Percentiles rank a stretch among this genome's conserved stretches.
Evolutionary conservation across 768 basidiomycete species (phyloP).

Genomic region (Boletus fagicola): DNA sequence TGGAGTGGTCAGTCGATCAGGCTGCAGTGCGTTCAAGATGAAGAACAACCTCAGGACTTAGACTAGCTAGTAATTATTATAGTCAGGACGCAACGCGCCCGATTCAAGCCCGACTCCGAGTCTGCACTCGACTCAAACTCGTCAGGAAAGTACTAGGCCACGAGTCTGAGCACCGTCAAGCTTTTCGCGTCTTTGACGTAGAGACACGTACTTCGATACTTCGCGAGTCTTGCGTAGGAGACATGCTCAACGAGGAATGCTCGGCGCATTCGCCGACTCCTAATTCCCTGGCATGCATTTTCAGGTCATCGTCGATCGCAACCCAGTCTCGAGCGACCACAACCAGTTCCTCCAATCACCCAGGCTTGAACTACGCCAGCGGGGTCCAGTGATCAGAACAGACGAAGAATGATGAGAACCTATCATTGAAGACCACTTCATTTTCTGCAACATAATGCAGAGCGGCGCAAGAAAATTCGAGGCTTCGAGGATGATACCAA

Average conservation of each 20-base stretch:
- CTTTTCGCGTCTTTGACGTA: not conserved
- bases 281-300: no score
- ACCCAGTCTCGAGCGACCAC: not conserved
- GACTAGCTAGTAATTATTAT: not conserved
- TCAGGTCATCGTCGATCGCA: not conserved
- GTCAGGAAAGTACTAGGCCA: no score
- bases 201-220: not conserved
- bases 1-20: not conserved
- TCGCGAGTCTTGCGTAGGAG: no score
- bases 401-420: not conserved
- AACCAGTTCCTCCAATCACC: not conserved
- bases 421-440: not conserved
- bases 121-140: not conserved
- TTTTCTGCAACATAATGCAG: not conserved
- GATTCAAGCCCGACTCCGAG: not conserved
- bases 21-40: no score
- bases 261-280: not conserved
- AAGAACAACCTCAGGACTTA: not conserved
- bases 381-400: no score
- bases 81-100: no score
- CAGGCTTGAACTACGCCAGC: not conserved
- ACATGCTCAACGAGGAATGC: not conserved
- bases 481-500: not conserved
- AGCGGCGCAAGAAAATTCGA: not conserved
- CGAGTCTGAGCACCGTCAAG: not conserved